Base-by-base conservation (phyloP, 2,329 filamentous ascomycete species). In the Ascocoryne sarcoides region DNA sequence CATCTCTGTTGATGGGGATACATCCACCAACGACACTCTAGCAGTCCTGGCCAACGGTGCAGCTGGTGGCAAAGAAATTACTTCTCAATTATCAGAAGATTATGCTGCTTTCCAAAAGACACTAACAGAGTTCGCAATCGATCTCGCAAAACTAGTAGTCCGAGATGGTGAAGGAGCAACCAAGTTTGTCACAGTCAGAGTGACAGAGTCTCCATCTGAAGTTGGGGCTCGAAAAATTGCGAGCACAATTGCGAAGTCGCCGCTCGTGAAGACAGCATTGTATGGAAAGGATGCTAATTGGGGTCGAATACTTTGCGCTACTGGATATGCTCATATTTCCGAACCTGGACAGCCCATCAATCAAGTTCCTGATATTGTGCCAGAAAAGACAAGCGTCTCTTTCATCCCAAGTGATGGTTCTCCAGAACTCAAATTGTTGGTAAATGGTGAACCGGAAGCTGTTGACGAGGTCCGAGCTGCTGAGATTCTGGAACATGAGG, bases 261-360 rank as follows among this genome's bases (percentile, higher is more conserved):
- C 92, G 7, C 76, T 98, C 10, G 92, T 98, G 54, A 98, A 98
- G 71, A 98, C 92, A 0, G 92, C 92, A 0, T 71, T 98, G 30
- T 98, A 98, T 63, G 92, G 92, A 50, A 87, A 88, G 61, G 92
- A 98, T 60, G 92, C 92, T 14, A 98, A 98, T 69, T 98, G 92
- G 92, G 92, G 92, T 23, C 87, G 92, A 40, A 94, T 98, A 47
- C 73, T 96, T 19, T 96, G 92, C 62, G 90, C 92, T 1, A 88
- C 89, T 4, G 92, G 92, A 3, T 96, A 96, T 60, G 70, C 77
- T 10, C 65, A 78, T 34, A 70, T 81, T 46, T 74, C 71, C 2
- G 73, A 76, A 50, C 76, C 74, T 0, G 75, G 72, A 2, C 62
- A 69, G 52, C 64, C 68, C n/a, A 60, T 67, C 29, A 74, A 70